phyloP scores from a whole-genome alignment of 345 rosid species.

The Balakata baccata region DNA sequence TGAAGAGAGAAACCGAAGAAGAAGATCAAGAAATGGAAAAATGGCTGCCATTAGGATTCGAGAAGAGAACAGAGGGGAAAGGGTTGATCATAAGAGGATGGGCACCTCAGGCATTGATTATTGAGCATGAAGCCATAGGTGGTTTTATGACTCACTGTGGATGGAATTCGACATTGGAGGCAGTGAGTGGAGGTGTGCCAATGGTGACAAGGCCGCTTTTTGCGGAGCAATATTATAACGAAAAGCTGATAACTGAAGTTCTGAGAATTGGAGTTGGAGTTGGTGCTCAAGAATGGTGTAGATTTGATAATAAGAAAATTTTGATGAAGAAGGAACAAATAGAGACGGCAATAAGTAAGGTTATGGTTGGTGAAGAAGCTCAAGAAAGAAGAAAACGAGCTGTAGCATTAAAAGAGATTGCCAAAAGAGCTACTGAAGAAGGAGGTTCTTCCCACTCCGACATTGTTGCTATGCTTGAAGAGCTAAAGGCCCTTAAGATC shows the following conservation, averaged over 20 bases:
- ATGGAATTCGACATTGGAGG: slow-evolving; percentile 60
- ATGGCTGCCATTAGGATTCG: slow-evolving; percentile 18
- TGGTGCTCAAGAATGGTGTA: not conserved
- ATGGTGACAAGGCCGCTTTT: slow-evolving; percentile 9
- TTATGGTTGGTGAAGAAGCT: slow-evolving; percentile 34
- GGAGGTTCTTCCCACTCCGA: slow-evolving; percentile 39
- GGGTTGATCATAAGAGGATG: slow-evolving; percentile 58
- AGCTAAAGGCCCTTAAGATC: slow-evolving; percentile 11
- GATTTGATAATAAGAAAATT: not conserved
- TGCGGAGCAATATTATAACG: not conserved
- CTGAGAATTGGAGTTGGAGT: not conserved
- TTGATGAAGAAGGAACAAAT: not conserved
- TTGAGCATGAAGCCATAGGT: slow-evolving; percentile 39
- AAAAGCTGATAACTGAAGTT: not conserved
- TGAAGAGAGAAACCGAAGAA: not conserved
- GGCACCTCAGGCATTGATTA: slow-evolving; percentile 60
- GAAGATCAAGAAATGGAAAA: not conserved
- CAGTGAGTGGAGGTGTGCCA: slow-evolving; percentile 44
- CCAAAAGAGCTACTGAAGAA: slow-evolving; percentile 30
- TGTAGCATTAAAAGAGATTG: slow-evolving; percentile 18
- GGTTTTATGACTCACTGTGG: slow-evolving; percentile 62
- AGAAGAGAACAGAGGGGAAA: slow-evolving; percentile 12
- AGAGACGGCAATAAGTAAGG: slow-evolving; percentile 4
- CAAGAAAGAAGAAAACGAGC: slow-evolving; percentile 34
- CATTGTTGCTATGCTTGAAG: slow-evolving; percentile 30